These are phyloP conservation scores for Starmerella sirachaensis DNA, from an alignment of 805 yeast species.

Conservation along the genomic window DNA sequence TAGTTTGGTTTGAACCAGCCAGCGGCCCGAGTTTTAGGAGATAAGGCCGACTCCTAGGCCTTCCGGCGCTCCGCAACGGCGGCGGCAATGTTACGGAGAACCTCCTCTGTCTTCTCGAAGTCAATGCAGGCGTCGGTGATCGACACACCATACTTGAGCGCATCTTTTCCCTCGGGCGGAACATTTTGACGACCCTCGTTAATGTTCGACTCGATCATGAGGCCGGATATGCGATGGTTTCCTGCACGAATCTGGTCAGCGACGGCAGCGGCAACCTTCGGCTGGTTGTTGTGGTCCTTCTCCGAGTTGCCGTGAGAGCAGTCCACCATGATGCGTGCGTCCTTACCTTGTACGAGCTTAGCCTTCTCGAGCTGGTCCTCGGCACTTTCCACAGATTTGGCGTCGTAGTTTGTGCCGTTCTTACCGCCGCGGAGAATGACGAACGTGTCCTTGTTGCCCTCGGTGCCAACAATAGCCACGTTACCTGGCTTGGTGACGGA, in stretches of 20 bases:
- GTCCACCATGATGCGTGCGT: constrained; percentile 77
- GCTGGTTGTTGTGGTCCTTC: constrained; percentile 87
- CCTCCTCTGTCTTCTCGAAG: constrained; percentile 72
- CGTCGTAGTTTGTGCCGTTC: constrained; percentile 80
- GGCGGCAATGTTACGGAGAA: constrained; percentile 56
- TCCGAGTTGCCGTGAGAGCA: constrained; percentile 95
- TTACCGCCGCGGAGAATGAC: constrained; percentile 94
- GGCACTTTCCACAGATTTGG: constrained; percentile 55
- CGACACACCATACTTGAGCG: constrained; percentile 80
- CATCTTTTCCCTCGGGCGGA: constrained; percentile 46
- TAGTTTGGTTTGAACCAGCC: too few species aligned
- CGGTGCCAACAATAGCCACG: constrained; percentile 91
- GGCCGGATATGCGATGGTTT: constrained; percentile 67
- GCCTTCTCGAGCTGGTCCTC: constrained; percentile 43
- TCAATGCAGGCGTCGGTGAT: constrained; percentile 97
- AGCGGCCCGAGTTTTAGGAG: too few species aligned
- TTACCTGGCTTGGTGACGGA: constrained; percentile 93
- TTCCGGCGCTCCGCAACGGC: constrained; percentile 72
- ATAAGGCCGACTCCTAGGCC: too few species aligned
- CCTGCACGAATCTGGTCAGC: constrained; percentile 73
- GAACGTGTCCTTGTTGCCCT: constrained; percentile 83
- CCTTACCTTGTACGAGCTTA: constrained; percentile 29
- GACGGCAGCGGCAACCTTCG: constrained; percentile 66
- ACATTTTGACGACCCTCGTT: constrained; percentile 89
- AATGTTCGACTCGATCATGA: constrained; percentile 92